A percentile compares a stretch with the other conserved stretches of the same genome.
phyloP scores from a whole-genome alignment of 2,329 filamentous ascomycete genomes.

The Cladophialophora immunda region DNA sequence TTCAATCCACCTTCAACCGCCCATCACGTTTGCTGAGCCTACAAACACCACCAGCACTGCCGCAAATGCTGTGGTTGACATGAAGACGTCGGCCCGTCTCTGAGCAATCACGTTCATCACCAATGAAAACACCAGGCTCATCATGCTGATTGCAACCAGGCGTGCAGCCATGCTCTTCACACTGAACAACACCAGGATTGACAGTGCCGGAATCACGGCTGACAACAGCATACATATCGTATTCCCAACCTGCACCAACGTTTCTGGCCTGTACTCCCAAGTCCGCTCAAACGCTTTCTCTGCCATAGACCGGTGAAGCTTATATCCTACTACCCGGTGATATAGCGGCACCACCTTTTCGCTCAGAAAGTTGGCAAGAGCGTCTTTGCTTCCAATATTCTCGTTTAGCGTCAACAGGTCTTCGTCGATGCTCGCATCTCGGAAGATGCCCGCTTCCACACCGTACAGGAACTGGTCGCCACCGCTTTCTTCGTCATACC shows the following conservation, averaged over 20 bases:
- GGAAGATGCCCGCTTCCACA: constrained; percentile 37
- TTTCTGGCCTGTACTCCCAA: constrained; percentile 36
- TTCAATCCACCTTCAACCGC: constrained; percentile 17
- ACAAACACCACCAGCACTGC: constrained; percentile 40
- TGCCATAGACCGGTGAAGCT: constrained; percentile 37
- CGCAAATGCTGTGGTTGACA: constrained; percentile 39
- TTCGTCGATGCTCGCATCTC: constrained; percentile 27
- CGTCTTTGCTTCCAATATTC: constrained; percentile 29
- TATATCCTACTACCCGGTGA: constrained; percentile 35
- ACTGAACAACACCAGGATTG: constrained; percentile 37
- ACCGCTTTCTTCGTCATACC: constrained; percentile 39
- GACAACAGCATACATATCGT: constrained; percentile 38
- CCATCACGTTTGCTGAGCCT: constrained; percentile 35
- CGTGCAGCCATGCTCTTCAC: constrained; percentile 34
- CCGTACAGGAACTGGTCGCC: constrained; percentile 36
- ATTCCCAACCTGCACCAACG: constrained; percentile 35
- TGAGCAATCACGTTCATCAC: constrained; percentile 40
- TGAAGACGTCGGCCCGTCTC: constrained; percentile 37
- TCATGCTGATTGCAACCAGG: constrained; percentile 35
- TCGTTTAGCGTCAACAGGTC: constrained; percentile 36
- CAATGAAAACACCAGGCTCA: constrained; percentile 38
- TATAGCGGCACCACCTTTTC: constrained; percentile 36
- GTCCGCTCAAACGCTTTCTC: constrained; percentile 32
- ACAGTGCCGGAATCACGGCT: constrained; percentile 35
- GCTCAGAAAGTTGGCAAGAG: constrained; percentile 35